Conservation (phyloP, 2,329 filamentous ascomycete genomes). For the Aspergillus novoparasiticus region DNA sequence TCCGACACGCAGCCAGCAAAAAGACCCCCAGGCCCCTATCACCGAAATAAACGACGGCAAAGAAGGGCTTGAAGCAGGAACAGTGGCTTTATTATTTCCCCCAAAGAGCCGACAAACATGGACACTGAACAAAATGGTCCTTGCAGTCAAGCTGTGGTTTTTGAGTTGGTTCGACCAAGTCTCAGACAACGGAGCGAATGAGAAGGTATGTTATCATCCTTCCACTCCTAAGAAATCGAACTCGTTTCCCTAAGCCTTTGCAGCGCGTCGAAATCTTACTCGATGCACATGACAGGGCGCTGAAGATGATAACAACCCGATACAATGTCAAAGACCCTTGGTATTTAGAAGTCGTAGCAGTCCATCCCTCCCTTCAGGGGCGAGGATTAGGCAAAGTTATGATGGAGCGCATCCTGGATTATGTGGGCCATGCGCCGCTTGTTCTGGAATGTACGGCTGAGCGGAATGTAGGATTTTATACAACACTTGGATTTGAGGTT, state of each 20-base stretch:
- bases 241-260: no score
- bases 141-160: conserved; percentile 20
- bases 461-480: conserved; percentile 26
- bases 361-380: conserved; percentile 28
- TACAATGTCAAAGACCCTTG: conserved; percentile 18
- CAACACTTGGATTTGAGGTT: conserved; percentile 25
- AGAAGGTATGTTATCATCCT: conserved; percentile 13
- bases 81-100: conserved; percentile 25
- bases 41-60: not conserved
- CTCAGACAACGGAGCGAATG: conserved; percentile 14
- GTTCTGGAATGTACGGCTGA: conserved; percentile 26
- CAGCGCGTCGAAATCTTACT: conserved; percentile 22
- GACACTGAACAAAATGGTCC: conserved; percentile 13
- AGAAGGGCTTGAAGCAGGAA: conserved; percentile 16
- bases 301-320: conserved; percentile 4
- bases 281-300: conserved; percentile 9
- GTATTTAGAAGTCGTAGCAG: conserved; percentile 31
- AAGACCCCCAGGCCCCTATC: not conserved
- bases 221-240: no score
- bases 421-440: conserved; percentile 16
- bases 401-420: conserved; percentile 21
- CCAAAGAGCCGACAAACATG: conserved; percentile 16
- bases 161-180: conserved; percentile 17
- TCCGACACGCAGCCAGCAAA: not conserved
- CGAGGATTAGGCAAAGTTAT: conserved; percentile 23